Evolutionary conservation across 768 basidiomycete genomes (phyloP), one percentile per base, ranked within the genome.

Genomic region (Vishniacozyma victoriae): DNA sequence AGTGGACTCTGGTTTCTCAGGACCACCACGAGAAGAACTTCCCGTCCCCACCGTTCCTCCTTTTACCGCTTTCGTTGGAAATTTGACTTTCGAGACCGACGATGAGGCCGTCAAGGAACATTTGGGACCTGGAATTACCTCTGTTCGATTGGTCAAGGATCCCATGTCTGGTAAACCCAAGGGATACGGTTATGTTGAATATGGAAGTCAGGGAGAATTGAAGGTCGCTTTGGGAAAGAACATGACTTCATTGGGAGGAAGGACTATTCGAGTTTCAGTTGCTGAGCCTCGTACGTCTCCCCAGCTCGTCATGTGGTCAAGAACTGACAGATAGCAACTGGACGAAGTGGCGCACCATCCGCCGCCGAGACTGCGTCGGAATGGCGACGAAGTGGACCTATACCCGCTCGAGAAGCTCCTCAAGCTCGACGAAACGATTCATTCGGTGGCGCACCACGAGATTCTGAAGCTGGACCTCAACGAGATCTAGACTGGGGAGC

Each of bases 181-280:
- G 72, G 95, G 95, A 0, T 97, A 96, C 74, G 95, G 93, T 26
- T 97, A 99, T 70, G 82, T 96, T 50, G 95, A 99, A 69, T 97
- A 97, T 64, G 79, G 78, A n/a, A 85, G 84, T 44, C 64, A 90
- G 48, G 88, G 92, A 16, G 84, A 81, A 39, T 75, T 97, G 42
- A 92, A 92, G 74, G 82, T 83, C 50, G 95, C 85, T 4, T 74
- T 99, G 29, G 73, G 77, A 18, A 84, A 81, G 73, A 79, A 76
- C 20, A 86, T 85, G 45, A 70, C 78, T 82, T 76, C 70, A 57
- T 77, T 97, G 39, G 80, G 82, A 18, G 87, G 88, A 19, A 79
- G 95, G 50, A 81, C 78, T 16, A 76, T 99, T 54, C 80, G 95
- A 50, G 83, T 96, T 50, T 90, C 85, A 71, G 95, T 99, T 39